Conservation (phyloP, 192 early-diverging fungal genomes). For the Backusella westeae region DNA sequence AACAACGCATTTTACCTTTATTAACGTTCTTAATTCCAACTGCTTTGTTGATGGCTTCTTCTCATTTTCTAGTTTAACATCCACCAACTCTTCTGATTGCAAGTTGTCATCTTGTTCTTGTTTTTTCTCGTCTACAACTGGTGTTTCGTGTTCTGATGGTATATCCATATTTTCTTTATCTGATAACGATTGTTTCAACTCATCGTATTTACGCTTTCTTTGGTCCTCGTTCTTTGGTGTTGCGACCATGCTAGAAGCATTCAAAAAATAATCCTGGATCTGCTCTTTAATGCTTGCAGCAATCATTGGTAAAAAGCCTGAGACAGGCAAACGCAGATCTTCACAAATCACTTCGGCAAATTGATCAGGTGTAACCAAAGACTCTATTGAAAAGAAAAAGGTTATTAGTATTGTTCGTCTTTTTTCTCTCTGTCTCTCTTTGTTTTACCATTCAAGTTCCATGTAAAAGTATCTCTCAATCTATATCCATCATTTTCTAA, state of each 20-base stretch:
- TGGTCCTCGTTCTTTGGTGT: not conserved
- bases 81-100: too few relatives aligned
- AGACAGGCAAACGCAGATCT: conserved; percentile 71
- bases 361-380: conserved; percentile 63
- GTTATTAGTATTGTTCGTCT: not conserved
- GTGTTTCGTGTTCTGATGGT: not conserved
- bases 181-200: not conserved
- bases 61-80: not conserved
- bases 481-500: conserved; percentile 83
- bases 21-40: conserved; percentile 12
- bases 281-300: conserved; percentile 82
- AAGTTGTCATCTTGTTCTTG: not conserved
- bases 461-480: conserved; percentile 91
- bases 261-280: conserved; percentile 73
- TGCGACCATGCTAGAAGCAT: conserved; percentile 35
- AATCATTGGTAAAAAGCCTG: conserved; percentile 60
- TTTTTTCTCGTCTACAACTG: not conserved
- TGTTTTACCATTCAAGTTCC: conserved; percentile 82
- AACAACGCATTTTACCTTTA: not conserved
- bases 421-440: not conserved
- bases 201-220: not conserved
- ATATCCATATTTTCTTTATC: not conserved
- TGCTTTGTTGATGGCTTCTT: not conserved
- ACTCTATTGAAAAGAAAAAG: conserved; percentile 39
- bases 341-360: conserved; percentile 85